A percentile compares a stretch with the other conserved stretches of the same genome.
Evolutionary conservation across 345 rosid species (phyloP).

Genomic region (Hypericum androsaemum): DNA sequence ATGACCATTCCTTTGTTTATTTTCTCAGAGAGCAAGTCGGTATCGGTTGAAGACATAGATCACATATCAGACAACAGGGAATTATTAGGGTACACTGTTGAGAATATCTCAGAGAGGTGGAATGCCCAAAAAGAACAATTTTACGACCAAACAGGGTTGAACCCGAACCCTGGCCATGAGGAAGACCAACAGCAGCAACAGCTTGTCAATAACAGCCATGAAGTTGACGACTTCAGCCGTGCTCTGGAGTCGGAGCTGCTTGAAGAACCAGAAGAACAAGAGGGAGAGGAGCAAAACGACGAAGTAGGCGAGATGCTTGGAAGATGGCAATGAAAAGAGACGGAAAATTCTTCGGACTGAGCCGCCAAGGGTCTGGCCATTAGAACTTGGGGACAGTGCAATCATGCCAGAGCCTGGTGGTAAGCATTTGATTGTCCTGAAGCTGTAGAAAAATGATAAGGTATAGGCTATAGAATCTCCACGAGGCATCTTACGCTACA

Average conservation of each 20-base stretch:
- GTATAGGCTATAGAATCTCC: no score
- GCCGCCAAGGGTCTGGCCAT: no score
- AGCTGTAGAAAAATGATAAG: no score
- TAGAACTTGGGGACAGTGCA: no score
- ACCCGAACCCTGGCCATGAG: constrained; percentile 9
- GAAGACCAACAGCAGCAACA: constrained; percentile 2
- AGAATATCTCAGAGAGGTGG: constrained; percentile 46
- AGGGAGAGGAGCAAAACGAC: no score
- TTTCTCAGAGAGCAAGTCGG: constrained; percentile 34
- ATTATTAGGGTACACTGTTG: constrained; percentile 33
- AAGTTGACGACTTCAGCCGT: neutral
- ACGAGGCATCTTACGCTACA: no score
- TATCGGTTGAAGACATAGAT: constrained; percentile 41
- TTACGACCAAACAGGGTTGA: constrained; percentile 37
- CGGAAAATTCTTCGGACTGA: no score
- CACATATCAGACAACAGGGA: constrained; percentile 47
- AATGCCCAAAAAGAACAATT: constrained; percentile 34
- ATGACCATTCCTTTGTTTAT: constrained; percentile 2
- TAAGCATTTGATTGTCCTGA: no score
- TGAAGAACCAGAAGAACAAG: no score
- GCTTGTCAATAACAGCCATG: neutral
- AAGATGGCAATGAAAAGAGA: no score
- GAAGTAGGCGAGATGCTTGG: no score
- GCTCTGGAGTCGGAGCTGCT: constrained; percentile 5
- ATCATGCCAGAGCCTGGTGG: no score